phyloP scores from a whole-genome alignment of 1,139 yeast species.

The Yamadazyma atmosphaerica region DNA sequence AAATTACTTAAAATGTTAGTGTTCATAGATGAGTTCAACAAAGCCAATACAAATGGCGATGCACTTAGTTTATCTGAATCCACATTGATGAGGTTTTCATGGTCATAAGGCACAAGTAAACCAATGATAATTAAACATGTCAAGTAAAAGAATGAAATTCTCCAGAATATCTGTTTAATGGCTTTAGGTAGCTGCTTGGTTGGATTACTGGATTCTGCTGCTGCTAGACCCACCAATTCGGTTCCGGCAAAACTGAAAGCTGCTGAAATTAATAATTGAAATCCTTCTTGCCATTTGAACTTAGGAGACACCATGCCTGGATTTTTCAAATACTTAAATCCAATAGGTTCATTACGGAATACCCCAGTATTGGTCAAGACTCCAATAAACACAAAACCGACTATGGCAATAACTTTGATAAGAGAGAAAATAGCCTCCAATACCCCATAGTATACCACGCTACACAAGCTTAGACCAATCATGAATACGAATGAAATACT shows the following conservation, averaged over 20 bases:
- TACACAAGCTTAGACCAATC: slow-evolving; percentile 59
- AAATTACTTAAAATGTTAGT: slow-evolving; percentile 44
- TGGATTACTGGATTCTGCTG: slow-evolving; percentile 40
- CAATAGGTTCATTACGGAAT: slow-evolving; percentile 60
- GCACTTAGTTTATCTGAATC: slow-evolving; percentile 23
- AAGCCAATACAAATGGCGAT: slow-evolving; percentile 62
- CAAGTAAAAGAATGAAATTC: slow-evolving; percentile 42
- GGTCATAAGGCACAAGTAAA: slow-evolving; percentile 38
- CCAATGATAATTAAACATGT: slow-evolving; percentile 41
- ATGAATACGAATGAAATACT: slow-evolving; percentile 53
- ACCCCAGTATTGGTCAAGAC: slow-evolving; percentile 70
- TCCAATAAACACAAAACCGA: slow-evolving; percentile 65
- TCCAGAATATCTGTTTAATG: slow-evolving; percentile 45
- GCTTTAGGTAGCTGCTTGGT: slow-evolving; percentile 40
- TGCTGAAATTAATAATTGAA: slow-evolving; percentile 43
- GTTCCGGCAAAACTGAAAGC: slow-evolving; percentile 44
- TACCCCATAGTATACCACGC: slow-evolving; percentile 74
- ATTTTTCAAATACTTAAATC: slow-evolving; percentile 58
- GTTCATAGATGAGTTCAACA: slow-evolving; percentile 46
- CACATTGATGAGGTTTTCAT: slow-evolving; percentile 32
- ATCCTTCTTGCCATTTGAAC: slow-evolving; percentile 36
- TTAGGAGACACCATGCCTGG: slow-evolving; percentile 56
- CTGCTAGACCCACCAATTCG: slow-evolving; percentile 51
- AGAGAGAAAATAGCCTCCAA: slow-evolving; percentile 65
- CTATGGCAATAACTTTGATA: slow-evolving; percentile 60